Conservation (phyloP, 2,329 filamentous ascomycete species). For the Boeremia exigua region DNA sequence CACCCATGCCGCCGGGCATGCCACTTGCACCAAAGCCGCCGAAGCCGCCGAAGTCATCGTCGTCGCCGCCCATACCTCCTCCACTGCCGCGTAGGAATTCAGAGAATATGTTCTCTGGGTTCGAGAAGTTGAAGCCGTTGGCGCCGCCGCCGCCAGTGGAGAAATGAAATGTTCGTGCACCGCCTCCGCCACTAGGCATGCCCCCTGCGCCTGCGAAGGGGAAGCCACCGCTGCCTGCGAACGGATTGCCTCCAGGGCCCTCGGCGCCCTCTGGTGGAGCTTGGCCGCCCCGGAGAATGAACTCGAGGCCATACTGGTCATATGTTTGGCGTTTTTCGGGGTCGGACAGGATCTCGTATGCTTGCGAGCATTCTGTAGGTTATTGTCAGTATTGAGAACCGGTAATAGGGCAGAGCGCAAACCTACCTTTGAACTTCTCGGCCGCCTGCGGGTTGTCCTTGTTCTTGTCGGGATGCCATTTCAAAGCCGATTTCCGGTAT, state of each 20-base stretch:
- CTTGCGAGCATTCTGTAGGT: constrained; percentile 80
- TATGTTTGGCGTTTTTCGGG: constrained; percentile 96
- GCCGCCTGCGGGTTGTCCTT: constrained; percentile 82
- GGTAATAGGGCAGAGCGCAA: not conserved
- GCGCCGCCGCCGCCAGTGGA: constrained; percentile 61
- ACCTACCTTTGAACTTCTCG: constrained; percentile 87
- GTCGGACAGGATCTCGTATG: constrained; percentile 97
- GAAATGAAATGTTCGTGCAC: constrained; percentile 69
- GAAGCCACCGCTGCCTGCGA: constrained; percentile 57
- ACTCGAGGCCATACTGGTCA: constrained; percentile 93
- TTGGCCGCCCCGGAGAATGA: constrained; percentile 80
- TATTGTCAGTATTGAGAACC: constrained; percentile 20
- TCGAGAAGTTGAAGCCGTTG: constrained; percentile 80
- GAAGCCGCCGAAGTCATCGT: constrained; percentile 57
- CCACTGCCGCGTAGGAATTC: constrained; percentile 75
- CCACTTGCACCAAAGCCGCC: constrained; percentile 51
- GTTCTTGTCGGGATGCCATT: constrained; percentile 98
- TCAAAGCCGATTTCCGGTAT: constrained; percentile 87
- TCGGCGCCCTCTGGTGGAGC: constrained; percentile 61
- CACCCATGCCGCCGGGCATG: constrained; percentile 37
- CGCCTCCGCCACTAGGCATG: constrained; percentile 57
- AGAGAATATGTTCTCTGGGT: constrained; percentile 82
- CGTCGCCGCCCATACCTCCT: constrained; percentile 59
- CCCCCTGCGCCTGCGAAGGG: constrained; percentile 61
- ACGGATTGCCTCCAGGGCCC: constrained; percentile 50